Evolutionary conservation across 306 rosid species (phyloP).

Genomic region (Leucaena leucocephala): DNA sequence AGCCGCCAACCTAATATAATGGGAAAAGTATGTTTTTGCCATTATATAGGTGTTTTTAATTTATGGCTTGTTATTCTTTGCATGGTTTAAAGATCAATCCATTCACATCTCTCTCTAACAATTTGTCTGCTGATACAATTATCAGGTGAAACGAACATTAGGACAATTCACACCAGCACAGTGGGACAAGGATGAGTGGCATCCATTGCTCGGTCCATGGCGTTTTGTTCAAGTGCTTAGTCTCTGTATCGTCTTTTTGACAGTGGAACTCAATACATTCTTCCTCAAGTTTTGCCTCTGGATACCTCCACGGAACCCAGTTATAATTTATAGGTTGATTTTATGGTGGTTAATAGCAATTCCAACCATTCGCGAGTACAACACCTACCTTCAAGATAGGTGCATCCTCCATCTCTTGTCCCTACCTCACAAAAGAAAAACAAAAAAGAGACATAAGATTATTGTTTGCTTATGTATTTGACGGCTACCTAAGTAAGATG

Average conservation of each 20-base stretch:
- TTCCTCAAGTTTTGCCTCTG: constrained; percentile 91
- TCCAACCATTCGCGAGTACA: constrained; percentile 97
- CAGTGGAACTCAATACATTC: constrained; percentile 98
- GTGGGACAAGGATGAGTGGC: constrained; percentile 99
- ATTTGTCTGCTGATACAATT: background rate
- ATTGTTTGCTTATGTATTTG: background rate
- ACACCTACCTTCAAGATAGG: constrained; percentile 97
- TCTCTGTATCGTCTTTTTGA: constrained; percentile 84
- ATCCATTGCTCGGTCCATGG: constrained; percentile 96
- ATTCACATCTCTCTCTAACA: background rate
- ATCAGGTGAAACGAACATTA: constrained; percentile 87
- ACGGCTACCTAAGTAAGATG: too few relatives aligned
- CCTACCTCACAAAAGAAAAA: background rate
- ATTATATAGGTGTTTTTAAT: constrained; percentile 17
- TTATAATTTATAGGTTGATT: constrained; percentile 83
- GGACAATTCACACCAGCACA: constrained; percentile 95
- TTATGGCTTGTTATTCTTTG: constrained; percentile 7
- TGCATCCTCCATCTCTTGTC: constrained; percentile 46
- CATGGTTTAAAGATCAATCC: constrained; percentile 17
- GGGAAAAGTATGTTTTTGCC: constrained; percentile 68
- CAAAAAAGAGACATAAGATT: too few relatives aligned
- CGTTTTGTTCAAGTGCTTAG: constrained; percentile 92
- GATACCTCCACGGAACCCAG: constrained; percentile 95
- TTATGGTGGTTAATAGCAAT: constrained; percentile 99
- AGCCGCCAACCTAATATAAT: constrained; percentile 97